Base-by-base conservation (phyloP, 768 basidiomycete genomes). In the Sporobolomyces phaffii region DNA sequence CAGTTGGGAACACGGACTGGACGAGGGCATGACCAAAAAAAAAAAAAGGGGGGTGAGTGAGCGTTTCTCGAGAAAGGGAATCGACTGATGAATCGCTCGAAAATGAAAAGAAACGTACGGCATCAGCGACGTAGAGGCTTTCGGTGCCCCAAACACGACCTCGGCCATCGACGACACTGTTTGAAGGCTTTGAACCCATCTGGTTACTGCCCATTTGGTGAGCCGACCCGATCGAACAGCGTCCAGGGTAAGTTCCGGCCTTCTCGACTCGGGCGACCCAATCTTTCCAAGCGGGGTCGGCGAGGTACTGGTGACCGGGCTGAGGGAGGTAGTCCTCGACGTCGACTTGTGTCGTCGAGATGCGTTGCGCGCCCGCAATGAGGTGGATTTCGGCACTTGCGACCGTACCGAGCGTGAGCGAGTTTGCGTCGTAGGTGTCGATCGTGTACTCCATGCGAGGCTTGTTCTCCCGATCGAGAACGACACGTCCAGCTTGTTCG, bases 171-270 rank as follows among this genome's bases (percentile, higher is more conserved):
- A 75, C 69, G 13, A 74, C 75, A 24, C 74, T 72, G 17, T 50
- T 64, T 20, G 61, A 51, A 5, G 74, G 62, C 28, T 69, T 67
- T 11, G 64, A 52, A 1, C 74, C 73, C 76, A 76, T 76, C 29
- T 71, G 62, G 52, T 73, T 74, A 20, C 68, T 69, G 3, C 76
- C 76, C 76, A 77, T 77, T 57, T 77, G 76, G 60, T 77, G 76
- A 0, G 76, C 76, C 20, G 45, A 43, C 22, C 61, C 69, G 22
- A 63, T 47, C 34, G 43, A 51, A 33, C 64, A 59, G 8, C 56
- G 56, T 10, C 68, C 73, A 14, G 66, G 65, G 33, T 59, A 34
- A 6, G 63, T 60, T 2, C 75, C 73, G 2, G 66, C 68, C 33
- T 47, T 36, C 44, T 71, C 53, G 26, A 74, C 64, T 41, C 70